phyloP scores from a whole-genome alignment of 1,284 basidiomycete species.

The Phellopilus nigrolimitatus region DNA sequence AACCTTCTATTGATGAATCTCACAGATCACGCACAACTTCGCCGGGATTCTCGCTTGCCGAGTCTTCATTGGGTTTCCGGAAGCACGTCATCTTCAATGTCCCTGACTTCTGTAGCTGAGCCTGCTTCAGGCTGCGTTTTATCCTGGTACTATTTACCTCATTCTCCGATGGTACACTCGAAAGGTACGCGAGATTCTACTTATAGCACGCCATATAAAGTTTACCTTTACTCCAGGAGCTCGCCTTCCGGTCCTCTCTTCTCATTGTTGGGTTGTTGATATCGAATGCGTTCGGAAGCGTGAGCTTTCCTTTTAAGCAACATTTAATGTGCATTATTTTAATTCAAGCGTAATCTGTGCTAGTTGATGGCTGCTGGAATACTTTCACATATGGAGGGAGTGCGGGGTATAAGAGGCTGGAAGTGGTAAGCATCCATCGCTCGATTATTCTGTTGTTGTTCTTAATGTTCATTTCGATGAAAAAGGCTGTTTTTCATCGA shows the following conservation, averaged over 20 bases:
- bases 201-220: background rate
- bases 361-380: constrained; percentile 37
- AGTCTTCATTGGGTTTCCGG: constrained; percentile 26
- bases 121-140: constrained; percentile 21
- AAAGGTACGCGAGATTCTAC: constrained; percentile 16
- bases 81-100: constrained; percentile 12
- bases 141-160: constrained; percentile 24
- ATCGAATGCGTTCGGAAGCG: constrained; percentile 40
- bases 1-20: background rate
- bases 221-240: constrained; percentile 20
- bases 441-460: background rate
- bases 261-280: constrained; percentile 37
- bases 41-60: constrained; percentile 25
- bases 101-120: background rate
- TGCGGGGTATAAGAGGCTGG: constrained; percentile 41
- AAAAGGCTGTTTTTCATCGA: constrained; percentile 28
- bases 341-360: background rate
- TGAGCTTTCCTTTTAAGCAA: constrained; percentile 6
- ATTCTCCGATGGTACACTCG: constrained; percentile 25
- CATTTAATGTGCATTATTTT: constrained; percentile 22
- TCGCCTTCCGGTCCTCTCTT: constrained; percentile 35
- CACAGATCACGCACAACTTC: constrained; percentile 24
- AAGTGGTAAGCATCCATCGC: constrained; percentile 29
- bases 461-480: background rate
- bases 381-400: constrained; percentile 41